Evolutionary conservation across 176 grass and related monocot genomes (phyloP).

Genomic region (Oryza meyeriana): DNA sequence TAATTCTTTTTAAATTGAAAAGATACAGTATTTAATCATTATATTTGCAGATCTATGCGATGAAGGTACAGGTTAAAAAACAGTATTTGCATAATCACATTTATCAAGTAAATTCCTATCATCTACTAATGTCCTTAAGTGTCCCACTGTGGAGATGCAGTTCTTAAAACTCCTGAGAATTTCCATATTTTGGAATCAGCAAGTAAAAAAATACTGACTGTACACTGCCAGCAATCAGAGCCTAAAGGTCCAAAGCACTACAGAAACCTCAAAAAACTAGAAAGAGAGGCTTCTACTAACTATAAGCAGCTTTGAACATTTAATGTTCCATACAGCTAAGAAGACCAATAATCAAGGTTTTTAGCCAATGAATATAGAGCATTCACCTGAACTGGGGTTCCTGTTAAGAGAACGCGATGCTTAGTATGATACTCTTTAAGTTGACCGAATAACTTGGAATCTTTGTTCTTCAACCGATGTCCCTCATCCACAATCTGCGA

Average conservation of each 20-base stretch:
- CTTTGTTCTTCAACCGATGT: constrained; percentile 98
- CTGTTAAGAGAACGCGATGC: constrained; percentile 96
- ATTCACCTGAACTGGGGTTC: constrained; percentile 94
- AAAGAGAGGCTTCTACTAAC: too few relatives aligned
- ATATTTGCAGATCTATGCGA: neutral
- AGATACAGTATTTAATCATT: neutral
- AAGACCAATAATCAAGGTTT: neutral
- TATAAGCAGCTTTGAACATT: constrained; percentile 3
- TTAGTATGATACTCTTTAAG: constrained; percentile 94
- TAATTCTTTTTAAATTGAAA: neutral
- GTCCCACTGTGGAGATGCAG: neutral
- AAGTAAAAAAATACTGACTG: neutral
- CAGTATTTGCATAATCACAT: neutral
- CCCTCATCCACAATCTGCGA: constrained; percentile 96
- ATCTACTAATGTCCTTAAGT: constrained; percentile 7
- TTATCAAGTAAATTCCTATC: neutral
- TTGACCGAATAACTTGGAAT: constrained; percentile 92
- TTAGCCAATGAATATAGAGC: constrained; percentile 19
- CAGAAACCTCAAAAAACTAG: neutral
- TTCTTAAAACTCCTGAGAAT: constrained; percentile 15
- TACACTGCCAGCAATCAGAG: neutral
- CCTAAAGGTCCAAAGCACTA: neutral
- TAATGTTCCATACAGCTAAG: constrained; percentile 1
- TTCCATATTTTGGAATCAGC: constrained; percentile 5
- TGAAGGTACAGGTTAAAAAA: constrained; percentile 15